phyloP scores from a whole-genome alignment of 163 green algal genomes.

The Prototheca wickerhamii region DNA sequence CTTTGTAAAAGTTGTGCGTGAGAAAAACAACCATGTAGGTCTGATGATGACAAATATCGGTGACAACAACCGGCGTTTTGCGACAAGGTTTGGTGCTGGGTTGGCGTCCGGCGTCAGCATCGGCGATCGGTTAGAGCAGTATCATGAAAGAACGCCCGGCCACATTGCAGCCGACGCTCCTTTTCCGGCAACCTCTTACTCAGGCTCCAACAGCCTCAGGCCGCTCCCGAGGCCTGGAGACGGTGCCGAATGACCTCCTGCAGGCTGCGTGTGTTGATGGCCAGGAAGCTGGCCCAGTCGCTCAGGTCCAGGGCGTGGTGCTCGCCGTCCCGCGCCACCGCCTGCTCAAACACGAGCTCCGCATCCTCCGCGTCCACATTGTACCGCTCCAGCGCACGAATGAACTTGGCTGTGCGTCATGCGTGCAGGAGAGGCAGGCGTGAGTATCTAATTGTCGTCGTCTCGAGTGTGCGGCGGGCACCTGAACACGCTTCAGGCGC shows the following conservation, averaged over 20 bases:
- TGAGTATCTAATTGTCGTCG: too few relatives aligned
- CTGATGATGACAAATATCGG: background rate
- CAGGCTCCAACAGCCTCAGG: background rate
- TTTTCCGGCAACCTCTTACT: background rate
- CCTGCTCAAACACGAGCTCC: background rate
- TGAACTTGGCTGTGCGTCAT: background rate
- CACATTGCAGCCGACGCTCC: background rate
- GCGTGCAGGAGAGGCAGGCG: background rate
- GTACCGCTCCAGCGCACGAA: background rate
- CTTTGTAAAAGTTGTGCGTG: background rate
- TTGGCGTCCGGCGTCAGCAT: too few relatives aligned
- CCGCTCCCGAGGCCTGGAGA: background rate
- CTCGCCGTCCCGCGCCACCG: background rate
- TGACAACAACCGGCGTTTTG: background rate
- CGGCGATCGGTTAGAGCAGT: too few relatives aligned
- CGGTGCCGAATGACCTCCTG: background rate
- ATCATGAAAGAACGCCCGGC: background rate
- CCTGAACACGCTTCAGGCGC: too few relatives aligned
- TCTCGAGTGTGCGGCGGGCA: too few relatives aligned
- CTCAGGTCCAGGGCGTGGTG: background rate
- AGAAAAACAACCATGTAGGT: too few relatives aligned
- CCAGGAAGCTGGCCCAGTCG: background rate
- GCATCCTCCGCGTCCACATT: constrained; percentile 5
- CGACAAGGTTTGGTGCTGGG: background rate
- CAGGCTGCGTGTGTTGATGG: background rate